Percentiles rank a stretch among this genome's conserved stretches.
Conservation (phyloP, 108 stramenopile genomes). For the Pseudonitzschia delicatissima region DNA sequence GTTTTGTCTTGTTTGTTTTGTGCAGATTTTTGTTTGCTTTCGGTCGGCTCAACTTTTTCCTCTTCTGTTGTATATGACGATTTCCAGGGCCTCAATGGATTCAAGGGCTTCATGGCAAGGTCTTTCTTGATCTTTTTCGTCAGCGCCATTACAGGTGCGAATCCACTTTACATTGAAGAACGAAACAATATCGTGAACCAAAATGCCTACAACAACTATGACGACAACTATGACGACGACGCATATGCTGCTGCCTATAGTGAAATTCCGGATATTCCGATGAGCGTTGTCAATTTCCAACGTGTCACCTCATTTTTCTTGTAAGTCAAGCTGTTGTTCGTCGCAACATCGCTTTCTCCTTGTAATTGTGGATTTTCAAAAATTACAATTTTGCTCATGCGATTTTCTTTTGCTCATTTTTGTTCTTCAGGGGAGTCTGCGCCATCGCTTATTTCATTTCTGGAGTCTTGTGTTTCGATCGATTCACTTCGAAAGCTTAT, state of each 20-base stretch:
- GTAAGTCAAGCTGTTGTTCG: constrained; percentile 41
- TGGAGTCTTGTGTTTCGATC: constrained; percentile 72
- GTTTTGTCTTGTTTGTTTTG: not conserved
- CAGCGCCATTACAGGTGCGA: constrained; percentile 51
- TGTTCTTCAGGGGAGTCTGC: constrained; percentile 47
- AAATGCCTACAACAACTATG: not conserved
- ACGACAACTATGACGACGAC: constrained; percentile 30
- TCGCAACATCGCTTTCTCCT: too few relatives aligned
- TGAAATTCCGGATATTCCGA: constrained; percentile 39
- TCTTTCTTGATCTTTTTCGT: constrained; percentile 63
- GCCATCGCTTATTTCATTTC: constrained; percentile 66
- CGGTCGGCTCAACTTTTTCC: not conserved
- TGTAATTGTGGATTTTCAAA: too few relatives aligned
- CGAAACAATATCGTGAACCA: not conserved
- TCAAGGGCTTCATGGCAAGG: constrained; percentile 70
- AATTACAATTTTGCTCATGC: not conserved
- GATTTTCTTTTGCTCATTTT: constrained; percentile 1
- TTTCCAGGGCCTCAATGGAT: constrained; percentile 44
- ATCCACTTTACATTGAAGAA: constrained; percentile 40
- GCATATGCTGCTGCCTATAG: not conserved
- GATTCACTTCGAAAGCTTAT: constrained; percentile 73
- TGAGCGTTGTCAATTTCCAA: constrained; percentile 71
- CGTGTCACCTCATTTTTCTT: constrained; percentile 69
- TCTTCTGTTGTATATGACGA: not conserved
- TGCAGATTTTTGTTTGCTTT: not conserved